Evolutionary conservation across 2,329 filamentous ascomycete species (phyloP), one percentile per base, ranked within the genome.

Genomic region (Colletotrichum scovillei): DNA sequence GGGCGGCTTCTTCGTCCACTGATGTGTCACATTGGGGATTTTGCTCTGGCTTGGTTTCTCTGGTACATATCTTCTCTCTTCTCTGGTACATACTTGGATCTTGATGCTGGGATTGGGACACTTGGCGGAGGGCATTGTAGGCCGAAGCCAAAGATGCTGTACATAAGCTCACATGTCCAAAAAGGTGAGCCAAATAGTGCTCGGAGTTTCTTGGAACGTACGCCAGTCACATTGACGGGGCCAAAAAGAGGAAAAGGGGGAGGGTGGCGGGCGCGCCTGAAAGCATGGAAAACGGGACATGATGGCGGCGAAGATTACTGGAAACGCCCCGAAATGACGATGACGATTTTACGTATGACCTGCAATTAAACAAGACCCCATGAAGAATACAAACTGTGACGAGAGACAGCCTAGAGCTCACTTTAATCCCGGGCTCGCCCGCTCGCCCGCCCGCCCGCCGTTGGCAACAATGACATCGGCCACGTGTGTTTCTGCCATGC

Each of bases 1-100:
- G 60, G 79, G 80, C 59, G 77, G 79, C 24, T 87, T 86, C 56
- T 87, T 86, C 76, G 83, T 85, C 59, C 84, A 86, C 74, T 85
- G 77, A 82, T n/a, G 24, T 64, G 19, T 55, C 22, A 28, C 28
- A 65, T 35, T 63, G 53, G 16, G 49, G 19, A 22, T 53, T 38
- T 22, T 28, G 38, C 32, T 35, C 19, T 38, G 53, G 22, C 67
- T 26, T 63, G 19, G 38, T 56, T 19, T 56, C 11, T 22, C 38
- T 24, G 32, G 65, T 59, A 72, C 64, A 70, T 60, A 56, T 49
- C 28, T 65, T 11, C n/a, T 38, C 46, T 38, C 35, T 38, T 12
- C 12, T 49, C 53, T 32, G 5, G 55, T 63, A 67, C 52, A 53
- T 52, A 57, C 11, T 69, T 69, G 32, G 14, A 35, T 60, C 28